A percentile compares a stretch with the other conserved stretches of the same genome.
Conservation (phyloP, 208 protist genomes). For the Giardia duodenalis region DNA sequence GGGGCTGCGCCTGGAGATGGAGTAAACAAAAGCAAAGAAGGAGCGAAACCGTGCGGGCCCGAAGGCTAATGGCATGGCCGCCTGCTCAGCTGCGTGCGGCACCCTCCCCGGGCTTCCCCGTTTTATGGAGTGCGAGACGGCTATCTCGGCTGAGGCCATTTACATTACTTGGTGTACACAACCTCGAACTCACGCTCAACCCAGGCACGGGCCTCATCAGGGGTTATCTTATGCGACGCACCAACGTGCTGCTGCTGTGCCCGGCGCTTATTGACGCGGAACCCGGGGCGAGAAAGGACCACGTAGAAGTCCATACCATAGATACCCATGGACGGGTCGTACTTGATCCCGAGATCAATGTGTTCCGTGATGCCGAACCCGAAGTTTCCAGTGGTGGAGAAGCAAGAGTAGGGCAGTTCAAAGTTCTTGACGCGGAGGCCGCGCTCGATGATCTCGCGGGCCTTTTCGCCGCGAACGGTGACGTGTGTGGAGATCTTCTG, state of each 20-base stretch:
- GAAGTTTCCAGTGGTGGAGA: constrained; percentile 88
- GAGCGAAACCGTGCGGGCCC: no score
- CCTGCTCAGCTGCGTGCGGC: no score
- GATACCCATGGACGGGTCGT: constrained; percentile 96
- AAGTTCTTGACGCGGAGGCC: constrained; percentile 97
- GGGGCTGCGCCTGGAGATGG: no score
- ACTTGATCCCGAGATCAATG: constrained; percentile 99
- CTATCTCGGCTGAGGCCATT: neutral
- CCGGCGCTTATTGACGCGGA: constrained; percentile 66
- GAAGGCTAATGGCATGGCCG: no score
- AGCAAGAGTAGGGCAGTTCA: constrained; percentile 82
- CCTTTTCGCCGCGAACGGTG: constrained; percentile 95
- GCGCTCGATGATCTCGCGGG: constrained; percentile 89
- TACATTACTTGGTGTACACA: neutral
- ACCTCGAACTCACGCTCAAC: constrained; percentile 90
- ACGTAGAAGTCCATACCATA: constrained; percentile 88
- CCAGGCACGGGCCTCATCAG: constrained; percentile 92
- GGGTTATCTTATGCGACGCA: constrained; percentile 71
- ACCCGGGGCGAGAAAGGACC: constrained; percentile 78
- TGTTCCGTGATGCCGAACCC: constrained; percentile 99
- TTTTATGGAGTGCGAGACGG: no score
- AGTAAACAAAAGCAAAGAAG: no score
- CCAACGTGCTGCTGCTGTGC: constrained; percentile 60
- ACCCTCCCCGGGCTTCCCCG: no score
- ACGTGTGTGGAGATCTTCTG: constrained; percentile 95